These are phyloP conservation scores for Cyathus olla DNA, from an alignment of 1,284 basidiomycete species.

Conservation along the genomic window DNA sequence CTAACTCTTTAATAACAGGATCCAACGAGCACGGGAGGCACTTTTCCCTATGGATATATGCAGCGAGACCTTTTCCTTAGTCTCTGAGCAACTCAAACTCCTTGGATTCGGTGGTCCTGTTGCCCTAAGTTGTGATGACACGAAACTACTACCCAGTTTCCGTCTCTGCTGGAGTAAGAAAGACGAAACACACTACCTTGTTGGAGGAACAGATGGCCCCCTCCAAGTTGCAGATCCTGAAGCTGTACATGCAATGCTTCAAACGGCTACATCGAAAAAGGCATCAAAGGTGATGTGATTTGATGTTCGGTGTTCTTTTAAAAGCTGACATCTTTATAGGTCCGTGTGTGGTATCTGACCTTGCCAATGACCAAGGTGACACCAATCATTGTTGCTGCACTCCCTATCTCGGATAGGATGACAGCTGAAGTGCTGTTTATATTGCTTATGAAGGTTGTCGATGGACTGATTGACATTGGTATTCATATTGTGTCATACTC, in stretches of 20 bases:
- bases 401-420: conserved; percentile 14
- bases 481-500: conserved; percentile 26
- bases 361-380: conserved; percentile 17
- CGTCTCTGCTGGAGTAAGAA: conserved; percentile 32
- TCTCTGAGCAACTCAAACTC: conserved; percentile 15
- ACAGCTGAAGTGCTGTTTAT: background rate
- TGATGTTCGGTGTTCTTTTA: too few species aligned
- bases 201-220: conserved; percentile 17
- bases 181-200: conserved; percentile 16
- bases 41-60: conserved; percentile 27
- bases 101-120: conserved; percentile 38
- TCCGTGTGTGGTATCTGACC: conserved; percentile 19
- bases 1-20: background rate
- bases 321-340: background rate
- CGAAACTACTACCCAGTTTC: conserved; percentile 35
- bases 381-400: conserved; percentile 23
- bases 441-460: conserved; percentile 7
- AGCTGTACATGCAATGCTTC: conserved; percentile 4
- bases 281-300: conserved; percentile 25
- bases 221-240: conserved; percentile 19
- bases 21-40: conserved; percentile 13
- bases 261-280: conserved; percentile 8
- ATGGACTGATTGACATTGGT: conserved; percentile 11
- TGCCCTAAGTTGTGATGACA: conserved; percentile 44
- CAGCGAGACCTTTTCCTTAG: conserved; percentile 24